Evolutionary conservation across 225 moss, liverwort and hornwort genomes (phyloP).

Genomic region (Pleurozium schreberi): DNA sequence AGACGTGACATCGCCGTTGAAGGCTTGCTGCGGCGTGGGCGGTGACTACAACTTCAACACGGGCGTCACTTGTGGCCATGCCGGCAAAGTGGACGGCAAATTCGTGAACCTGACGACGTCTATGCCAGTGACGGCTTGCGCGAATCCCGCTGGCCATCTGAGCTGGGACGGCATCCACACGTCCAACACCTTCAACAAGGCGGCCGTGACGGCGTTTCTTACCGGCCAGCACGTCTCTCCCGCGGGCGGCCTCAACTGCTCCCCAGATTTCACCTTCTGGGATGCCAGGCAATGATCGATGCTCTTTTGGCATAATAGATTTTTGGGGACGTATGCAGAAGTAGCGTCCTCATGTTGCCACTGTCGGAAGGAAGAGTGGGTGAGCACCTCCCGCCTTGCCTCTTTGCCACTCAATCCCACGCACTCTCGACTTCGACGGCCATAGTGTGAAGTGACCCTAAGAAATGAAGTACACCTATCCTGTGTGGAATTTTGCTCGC

Average conservation of each 20-base stretch:
- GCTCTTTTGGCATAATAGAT: no score
- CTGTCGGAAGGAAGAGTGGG: no score
- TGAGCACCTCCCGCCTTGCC: no score
- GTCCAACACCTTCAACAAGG: conserved; percentile 32
- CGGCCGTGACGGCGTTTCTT: conserved; percentile 17
- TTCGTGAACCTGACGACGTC: conserved; percentile 4
- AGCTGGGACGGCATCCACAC: conserved; percentile 56
- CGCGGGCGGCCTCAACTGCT: conserved; percentile 11
- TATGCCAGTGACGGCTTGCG: no score
- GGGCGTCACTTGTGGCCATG: conserved; percentile 6
- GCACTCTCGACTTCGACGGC: no score
- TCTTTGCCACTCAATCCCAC: no score
- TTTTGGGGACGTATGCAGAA: no score
- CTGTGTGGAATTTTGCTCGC: no score
- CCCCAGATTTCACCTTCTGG: conserved; percentile 11
- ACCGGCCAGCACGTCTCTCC: conserved; percentile 21
- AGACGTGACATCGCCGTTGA: conserved; percentile 11
- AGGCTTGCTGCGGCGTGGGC: conserved; percentile 37
- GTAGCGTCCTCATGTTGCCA: no score
- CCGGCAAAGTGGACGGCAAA: not conserved
- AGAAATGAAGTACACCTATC: no score
- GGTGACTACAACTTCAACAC: conserved; percentile 30
- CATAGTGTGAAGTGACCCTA: no score
- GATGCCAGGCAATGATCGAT: no score
- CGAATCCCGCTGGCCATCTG: not conserved